Percentiles rank a stretch among this genome's conserved stretches.
phyloP scores from a whole-genome alignment of 345 rosid genomes.

The Citropsis articulata region DNA sequence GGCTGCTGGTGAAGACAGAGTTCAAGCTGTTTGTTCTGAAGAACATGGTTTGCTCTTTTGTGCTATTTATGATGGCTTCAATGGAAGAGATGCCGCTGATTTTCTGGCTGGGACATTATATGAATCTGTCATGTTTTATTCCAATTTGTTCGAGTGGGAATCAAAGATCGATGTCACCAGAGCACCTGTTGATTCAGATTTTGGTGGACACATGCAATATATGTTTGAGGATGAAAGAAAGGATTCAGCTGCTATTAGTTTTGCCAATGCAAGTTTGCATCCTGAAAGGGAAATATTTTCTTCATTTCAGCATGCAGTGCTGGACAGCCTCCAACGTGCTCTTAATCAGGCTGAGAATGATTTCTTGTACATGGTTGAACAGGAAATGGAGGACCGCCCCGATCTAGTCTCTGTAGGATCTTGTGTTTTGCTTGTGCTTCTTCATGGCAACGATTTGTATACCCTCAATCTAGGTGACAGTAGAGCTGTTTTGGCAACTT shows the following conservation, averaged over 20 bases:
- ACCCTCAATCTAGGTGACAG: conserved; percentile 89
- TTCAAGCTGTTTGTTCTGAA: conserved; percentile 97
- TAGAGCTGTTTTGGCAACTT: conserved; percentile 84
- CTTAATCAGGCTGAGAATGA: conserved; percentile 82
- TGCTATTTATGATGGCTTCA: conserved; percentile 90
- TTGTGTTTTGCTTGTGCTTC: conserved; percentile 84
- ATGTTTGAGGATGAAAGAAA: conserved; percentile 21
- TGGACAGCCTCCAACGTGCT: conserved; percentile 76
- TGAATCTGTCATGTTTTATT: conserved; percentile 58
- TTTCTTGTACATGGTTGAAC: conserved; percentile 88
- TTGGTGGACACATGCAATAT: conserved; percentile 24
- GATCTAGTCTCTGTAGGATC: conserved; percentile 95
- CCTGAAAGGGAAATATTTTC: conserved; percentile 28
- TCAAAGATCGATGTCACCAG: conserved; percentile 38
- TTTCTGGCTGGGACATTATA: conserved; percentile 92
- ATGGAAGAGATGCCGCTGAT: conserved; percentile 99
- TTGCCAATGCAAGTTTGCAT: conserved; percentile 11
- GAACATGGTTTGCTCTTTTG: conserved; percentile 94
- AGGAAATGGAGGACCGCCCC: conserved; percentile 97
- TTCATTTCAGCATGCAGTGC: conserved; percentile 60
- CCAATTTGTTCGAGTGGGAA: conserved; percentile 56
- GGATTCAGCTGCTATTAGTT: conserved; percentile 4
- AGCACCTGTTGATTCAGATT: conserved; percentile 21
- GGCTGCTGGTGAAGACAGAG: conserved; percentile 98
- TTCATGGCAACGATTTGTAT: conserved; percentile 71